Evolutionary conservation across 257 asterid genomes (phyloP), one percentile per base, ranked within the genome.

Genomic region (Lycium ferocissimum): DNA sequence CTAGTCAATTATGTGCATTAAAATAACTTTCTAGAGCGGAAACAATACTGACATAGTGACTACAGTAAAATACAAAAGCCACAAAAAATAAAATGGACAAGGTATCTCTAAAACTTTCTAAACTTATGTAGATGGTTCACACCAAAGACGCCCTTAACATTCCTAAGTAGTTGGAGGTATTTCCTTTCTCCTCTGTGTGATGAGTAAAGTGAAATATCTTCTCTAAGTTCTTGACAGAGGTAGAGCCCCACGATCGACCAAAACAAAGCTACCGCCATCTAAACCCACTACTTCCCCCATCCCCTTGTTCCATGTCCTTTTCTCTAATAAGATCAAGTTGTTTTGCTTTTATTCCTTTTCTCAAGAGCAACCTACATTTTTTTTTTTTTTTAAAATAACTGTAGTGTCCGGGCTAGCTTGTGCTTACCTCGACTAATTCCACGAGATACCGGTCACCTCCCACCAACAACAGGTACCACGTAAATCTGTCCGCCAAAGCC

Each of bases 331-430:
- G 22, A 76, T 3, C 63, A 76, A 76, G 47, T 51, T 0, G n/a
- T 26, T 49, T 51, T 51, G 45, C 22, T 26, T 76, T 45, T 49
- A 49, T 26, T 76, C 82, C 78, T 70, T 51, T 76, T 76, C 63
- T 51, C 82, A 53, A 76, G 47, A 51, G 45, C 13, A 76, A 51
- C 5, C 15, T 26, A 51, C 0, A 7, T 26, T 51, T 0, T 51
- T 26, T 26, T 26, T 26, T 26, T 26, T 26, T 26, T 26, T 26
- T 26, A n/a, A n/a, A n/a, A 26, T 26, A 26, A 26, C 33, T 1
- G 1, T 26, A 26, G 33, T 0, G 33, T 26, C 33, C 33, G 33
- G 33, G 33, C 33, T 1, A 26, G 33, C 1, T 26, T 1, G 33
- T 1, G 33, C 33, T 0, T 1, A 26, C 33, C 33, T 26, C 33